Evolutionary conservation across 139 green algal genomes (phyloP).

Genomic region (Micractinium conductrix): DNA sequence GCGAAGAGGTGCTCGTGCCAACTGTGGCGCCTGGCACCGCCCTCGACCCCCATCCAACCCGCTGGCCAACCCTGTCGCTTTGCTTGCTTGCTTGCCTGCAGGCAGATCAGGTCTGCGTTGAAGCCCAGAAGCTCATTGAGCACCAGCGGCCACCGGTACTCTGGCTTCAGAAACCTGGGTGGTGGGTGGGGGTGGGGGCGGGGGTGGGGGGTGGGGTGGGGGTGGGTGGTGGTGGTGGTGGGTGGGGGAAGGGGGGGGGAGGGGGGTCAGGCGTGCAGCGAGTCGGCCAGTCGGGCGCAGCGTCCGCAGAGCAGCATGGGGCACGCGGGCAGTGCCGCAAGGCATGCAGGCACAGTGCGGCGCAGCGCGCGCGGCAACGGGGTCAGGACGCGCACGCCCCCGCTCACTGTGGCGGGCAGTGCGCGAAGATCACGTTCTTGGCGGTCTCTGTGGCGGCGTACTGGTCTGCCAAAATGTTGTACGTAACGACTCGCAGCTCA

Average conservation of each 20-base stretch:
- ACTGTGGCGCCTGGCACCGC: too few species aligned
- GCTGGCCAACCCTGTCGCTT: too few species aligned
- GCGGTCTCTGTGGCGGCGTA: constrained; percentile 80
- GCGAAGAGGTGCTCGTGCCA: too few species aligned
- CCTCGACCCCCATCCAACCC: too few species aligned
- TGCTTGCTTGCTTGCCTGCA: constrained; percentile 42
- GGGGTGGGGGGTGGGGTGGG: too few species aligned
- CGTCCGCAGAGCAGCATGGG: background rate
- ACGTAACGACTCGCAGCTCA: constrained; percentile 79
- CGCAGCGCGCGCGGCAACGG: too few species aligned
- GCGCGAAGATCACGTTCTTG: constrained; percentile 74
- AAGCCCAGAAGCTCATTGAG: constrained; percentile 82
- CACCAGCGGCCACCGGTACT: constrained; percentile 84
- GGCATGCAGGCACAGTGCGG: background rate
- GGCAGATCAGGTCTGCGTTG: constrained; percentile 70
- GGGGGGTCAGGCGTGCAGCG: background rate
- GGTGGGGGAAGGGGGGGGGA: too few species aligned
- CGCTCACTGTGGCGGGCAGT: constrained; percentile 66
- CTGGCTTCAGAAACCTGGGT: constrained; percentile 67
- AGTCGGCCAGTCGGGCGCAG: background rate
- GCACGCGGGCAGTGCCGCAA: background rate
- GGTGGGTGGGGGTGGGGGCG: too few species aligned
- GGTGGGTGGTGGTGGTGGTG: too few species aligned
- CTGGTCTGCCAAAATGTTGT: constrained; percentile 96
- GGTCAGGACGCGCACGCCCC: too few species aligned